phyloP scores from a whole-genome alignment of 2,329 filamentous ascomycete genomes.

The Hymenoscyphus infarciens region DNA sequence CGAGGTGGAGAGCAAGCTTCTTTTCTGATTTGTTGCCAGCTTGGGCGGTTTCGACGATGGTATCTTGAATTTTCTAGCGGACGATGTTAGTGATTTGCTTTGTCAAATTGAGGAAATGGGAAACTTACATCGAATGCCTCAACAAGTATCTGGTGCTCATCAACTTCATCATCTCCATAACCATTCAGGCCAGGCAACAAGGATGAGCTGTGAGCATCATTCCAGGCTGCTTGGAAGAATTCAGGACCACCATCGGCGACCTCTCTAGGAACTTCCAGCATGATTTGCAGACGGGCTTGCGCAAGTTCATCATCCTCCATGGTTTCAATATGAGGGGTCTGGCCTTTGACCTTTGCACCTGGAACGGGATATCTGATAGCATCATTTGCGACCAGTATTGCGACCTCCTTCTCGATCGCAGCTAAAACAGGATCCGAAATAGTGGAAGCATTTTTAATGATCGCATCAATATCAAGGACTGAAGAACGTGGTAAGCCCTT shows the following conservation, averaged over 20 bases:
- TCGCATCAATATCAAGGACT: constrained; percentile 63
- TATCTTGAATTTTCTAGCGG: constrained; percentile 63
- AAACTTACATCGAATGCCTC: constrained; percentile 68
- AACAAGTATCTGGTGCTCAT: constrained; percentile 33
- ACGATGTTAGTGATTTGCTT: constrained; percentile 20
- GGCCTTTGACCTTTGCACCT: constrained; percentile 61
- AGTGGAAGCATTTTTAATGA: constrained; percentile 61
- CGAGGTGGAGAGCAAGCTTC: constrained; percentile 82
- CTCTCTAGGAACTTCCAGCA: constrained; percentile 43
- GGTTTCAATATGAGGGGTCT: constrained; percentile 54
- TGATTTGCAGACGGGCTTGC: constrained; percentile 71
- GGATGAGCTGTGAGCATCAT: constrained; percentile 49
- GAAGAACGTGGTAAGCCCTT: constrained; percentile 74
- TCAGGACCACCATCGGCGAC: constrained; percentile 48
- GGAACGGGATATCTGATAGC: constrained; percentile 70
- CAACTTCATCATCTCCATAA: constrained; percentile 68
- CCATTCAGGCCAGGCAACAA: constrained; percentile 73
- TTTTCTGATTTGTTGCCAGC: constrained; percentile 86
- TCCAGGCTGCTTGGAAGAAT: constrained; percentile 52
- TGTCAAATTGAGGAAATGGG: constrained; percentile 4
- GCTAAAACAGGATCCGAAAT: constrained; percentile 62
- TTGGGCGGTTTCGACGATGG: constrained; percentile 70
- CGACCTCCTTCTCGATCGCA: constrained; percentile 73
- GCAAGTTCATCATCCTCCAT: constrained; percentile 71
- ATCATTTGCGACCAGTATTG: constrained; percentile 77